Evolutionary conservation across 2,329 filamentous ascomycete species (phyloP).

Genomic region (Plectosphaerella cucumerina): DNA sequence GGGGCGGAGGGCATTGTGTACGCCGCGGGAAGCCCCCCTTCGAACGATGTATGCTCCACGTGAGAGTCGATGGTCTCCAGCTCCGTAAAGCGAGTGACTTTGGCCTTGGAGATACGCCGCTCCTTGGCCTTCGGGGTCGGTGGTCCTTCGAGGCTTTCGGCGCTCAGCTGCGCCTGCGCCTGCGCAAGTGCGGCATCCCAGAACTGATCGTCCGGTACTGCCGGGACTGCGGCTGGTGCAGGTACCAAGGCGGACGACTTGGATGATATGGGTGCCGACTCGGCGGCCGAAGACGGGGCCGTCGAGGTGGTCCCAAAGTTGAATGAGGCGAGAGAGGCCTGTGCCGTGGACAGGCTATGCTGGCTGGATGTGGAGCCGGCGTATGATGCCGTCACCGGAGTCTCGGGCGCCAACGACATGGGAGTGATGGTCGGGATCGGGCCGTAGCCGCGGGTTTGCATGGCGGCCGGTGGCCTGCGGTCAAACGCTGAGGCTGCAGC

Average conservation of each 20-base stretch:
- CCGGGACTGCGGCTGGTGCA: slow-evolving; percentile 10
- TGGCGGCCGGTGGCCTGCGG: slow-evolving; percentile 22
- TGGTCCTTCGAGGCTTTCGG: background rate
- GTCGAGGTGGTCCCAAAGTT: slow-evolving; percentile 9
- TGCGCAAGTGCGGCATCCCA: background rate
- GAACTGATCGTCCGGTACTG: slow-evolving; percentile 2
- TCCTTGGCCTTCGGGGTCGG: slow-evolving; percentile 13
- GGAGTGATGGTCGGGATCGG: slow-evolving; percentile 13
- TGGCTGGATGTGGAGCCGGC: slow-evolving; percentile 8
- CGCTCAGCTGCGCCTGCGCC: background rate
- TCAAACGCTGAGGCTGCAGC: background rate
- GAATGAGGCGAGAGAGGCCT: slow-evolving; percentile 9
- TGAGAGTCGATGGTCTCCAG: slow-evolving; percentile 24
- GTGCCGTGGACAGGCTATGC: slow-evolving; percentile 6
- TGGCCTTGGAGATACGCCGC: slow-evolving; percentile 15
- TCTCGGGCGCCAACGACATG: slow-evolving; percentile 2
- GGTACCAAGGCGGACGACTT: slow-evolving; percentile 10
- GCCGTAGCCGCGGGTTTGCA: slow-evolving; percentile 19
- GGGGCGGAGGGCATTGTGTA: background rate
- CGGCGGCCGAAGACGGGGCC: slow-evolving; percentile 7
- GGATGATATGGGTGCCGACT: slow-evolving; percentile 9
- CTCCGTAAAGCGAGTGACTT: slow-evolving; percentile 22
- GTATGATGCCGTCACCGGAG: slow-evolving; percentile 5
- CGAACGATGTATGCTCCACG: slow-evolving; percentile 8
- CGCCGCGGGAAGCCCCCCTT: background rate